Percentiles rank a stretch among this genome's conserved stretches.
Conservation (phyloP, 164 flowering plant species). For the Protea cynaroides region DNA sequence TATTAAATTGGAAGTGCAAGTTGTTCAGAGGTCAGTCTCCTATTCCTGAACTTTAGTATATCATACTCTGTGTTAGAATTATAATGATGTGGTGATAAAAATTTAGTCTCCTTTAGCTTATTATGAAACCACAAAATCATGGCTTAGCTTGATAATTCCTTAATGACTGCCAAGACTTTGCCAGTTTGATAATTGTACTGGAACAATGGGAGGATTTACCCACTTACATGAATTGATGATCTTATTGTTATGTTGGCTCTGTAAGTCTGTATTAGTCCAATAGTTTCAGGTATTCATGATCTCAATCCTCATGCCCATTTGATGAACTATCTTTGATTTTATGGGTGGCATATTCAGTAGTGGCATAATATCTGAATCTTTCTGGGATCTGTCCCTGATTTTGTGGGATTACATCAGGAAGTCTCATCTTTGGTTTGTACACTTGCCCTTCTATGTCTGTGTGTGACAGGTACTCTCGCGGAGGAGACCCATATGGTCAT, state of each 20-base stretch:
- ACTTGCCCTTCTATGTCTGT: background rate
- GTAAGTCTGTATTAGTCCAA: no score
- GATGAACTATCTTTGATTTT: background rate
- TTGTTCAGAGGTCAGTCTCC: background rate
- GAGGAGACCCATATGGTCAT: constrained; percentile 70
- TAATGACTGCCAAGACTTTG: background rate
- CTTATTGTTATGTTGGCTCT: background rate
- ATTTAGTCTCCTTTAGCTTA: background rate
- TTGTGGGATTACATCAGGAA: background rate
- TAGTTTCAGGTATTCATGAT: background rate
- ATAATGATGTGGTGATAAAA: background rate
- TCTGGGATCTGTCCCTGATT: background rate
- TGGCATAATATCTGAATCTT: background rate
- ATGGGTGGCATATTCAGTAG: background rate
- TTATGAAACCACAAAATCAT: background rate
- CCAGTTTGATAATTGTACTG: background rate
- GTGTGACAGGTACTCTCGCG: constrained; percentile 45
- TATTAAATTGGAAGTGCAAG: background rate
- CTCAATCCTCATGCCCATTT: background rate
- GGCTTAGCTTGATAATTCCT: background rate
- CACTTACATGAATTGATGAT: background rate
- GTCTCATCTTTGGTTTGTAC: background rate
- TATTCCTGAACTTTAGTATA: background rate
- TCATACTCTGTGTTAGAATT: background rate
- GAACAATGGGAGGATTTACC: background rate